A percentile compares a stretch with the other conserved stretches of the same genome.
These are phyloP conservation scores for Rhodotorula graminis DNA, from an alignment of 768 basidiomycete species.

Conservation along the genomic window DNA sequence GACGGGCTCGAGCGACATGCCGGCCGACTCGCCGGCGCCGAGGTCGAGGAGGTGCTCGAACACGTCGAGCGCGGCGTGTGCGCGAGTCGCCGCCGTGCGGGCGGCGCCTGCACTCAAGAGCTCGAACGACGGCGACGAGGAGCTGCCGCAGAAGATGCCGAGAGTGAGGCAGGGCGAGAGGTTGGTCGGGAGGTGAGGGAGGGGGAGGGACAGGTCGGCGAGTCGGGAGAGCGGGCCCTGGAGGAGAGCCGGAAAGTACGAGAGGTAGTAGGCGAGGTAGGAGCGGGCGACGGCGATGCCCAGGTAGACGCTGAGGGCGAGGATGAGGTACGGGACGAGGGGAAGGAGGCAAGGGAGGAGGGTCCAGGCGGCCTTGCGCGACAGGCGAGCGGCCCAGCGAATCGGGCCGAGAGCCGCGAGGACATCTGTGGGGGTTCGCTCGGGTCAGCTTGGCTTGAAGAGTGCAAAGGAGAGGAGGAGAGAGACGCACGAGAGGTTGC, in stretches of 20 bases:
- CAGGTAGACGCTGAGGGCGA: conserved; percentile 12
- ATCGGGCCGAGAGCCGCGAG: neutral
- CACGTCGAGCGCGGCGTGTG: conserved; percentile 40
- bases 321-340: conserved; percentile 13
- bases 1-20: conserved; percentile 37
- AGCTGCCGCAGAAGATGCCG: neutral
- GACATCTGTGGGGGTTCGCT: no score
- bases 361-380: neutral
- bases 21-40: conserved; percentile 10
- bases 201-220: conserved; percentile 6
- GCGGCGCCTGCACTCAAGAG: conserved; percentile 19
- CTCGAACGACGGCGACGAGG: neutral
- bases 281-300: conserved; percentile 10
- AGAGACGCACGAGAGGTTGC: neutral
- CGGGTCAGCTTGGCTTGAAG: no score
- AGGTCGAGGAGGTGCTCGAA: conserved; percentile 40
- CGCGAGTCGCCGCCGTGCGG: conserved; percentile 26
- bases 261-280: conserved; percentile 9
- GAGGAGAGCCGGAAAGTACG: conserved; percentile 5
- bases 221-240: conserved; percentile 2
- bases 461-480: no score
- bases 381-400: neutral
- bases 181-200: neutral
- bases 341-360: neutral
- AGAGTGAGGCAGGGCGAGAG: neutral